Evolutionary conservation across 169 alveolate genomes (phyloP).

Genomic region (Plasmodium berghei): DNA sequence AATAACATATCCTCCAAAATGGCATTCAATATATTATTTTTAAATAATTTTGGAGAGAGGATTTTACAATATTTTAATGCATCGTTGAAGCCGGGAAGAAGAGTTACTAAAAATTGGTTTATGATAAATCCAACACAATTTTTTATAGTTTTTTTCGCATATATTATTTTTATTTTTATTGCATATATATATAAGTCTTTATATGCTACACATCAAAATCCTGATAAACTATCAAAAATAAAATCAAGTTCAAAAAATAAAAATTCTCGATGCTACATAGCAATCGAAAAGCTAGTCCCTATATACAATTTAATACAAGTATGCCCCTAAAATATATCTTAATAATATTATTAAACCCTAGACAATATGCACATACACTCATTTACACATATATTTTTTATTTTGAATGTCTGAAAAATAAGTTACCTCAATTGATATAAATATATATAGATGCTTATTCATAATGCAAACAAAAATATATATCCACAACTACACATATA

Average conservation of each 20-base stretch:
- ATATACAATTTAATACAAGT: constrained; percentile 48
- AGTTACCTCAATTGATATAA: too few species aligned
- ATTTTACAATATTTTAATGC: constrained; percentile 51
- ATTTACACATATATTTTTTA: too few species aligned
- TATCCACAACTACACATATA: neutral
- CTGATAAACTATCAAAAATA: constrained; percentile 13
- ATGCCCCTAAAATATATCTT: neutral
- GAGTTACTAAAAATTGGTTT: constrained; percentile 56
- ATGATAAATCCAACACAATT: constrained; percentile 51
- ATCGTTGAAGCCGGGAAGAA: constrained; percentile 28
- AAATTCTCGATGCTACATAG: neutral
- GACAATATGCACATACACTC: too few species aligned
- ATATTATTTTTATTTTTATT: constrained; percentile 14
- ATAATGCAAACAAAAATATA: neutral
- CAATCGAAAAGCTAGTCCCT: constrained; percentile 17
- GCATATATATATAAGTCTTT: constrained; percentile 24
- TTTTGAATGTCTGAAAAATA: too few species aligned
- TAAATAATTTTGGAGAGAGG: constrained; percentile 28
- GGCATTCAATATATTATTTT: constrained; percentile 25
- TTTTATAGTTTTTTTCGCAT: constrained; percentile 32
- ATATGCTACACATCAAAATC: constrained; percentile 6
- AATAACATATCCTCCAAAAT: constrained; percentile 2
- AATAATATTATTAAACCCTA: too few species aligned
- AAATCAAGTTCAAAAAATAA: constrained; percentile 18
- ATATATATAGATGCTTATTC: too few species aligned